Percentiles rank a stretch among this genome's conserved stretches.
These are phyloP conservation scores for Naematelia aurantialba DNA, from an alignment of 768 basidiomycete species.

Conservation along the genomic window DNA sequence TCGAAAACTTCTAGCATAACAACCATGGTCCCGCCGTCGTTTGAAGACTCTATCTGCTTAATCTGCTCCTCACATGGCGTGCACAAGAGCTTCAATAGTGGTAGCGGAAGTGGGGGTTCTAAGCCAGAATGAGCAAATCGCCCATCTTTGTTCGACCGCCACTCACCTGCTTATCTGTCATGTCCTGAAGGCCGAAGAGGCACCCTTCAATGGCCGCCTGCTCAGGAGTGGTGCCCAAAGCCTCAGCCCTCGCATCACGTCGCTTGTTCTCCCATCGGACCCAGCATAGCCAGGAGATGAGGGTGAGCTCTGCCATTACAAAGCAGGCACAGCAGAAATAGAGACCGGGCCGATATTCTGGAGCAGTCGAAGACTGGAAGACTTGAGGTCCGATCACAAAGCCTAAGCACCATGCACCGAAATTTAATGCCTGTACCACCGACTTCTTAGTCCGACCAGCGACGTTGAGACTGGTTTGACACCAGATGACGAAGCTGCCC, in stretches of 20 bases:
- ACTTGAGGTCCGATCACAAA: conserved; percentile 24
- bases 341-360: conserved; percentile 19
- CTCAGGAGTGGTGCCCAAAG: conserved; percentile 11
- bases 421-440: conserved; percentile 11
- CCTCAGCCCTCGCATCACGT: conserved; percentile 8
- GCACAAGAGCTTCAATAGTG: conserved; percentile 7
- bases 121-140: too few species aligned
- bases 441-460: conserved; percentile 21
- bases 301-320: conserved; percentile 2
- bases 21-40: too few species aligned
- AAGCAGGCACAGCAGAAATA: conserved; percentile 18
- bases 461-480: conserved; percentile 13
- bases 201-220: conserved; percentile 14
- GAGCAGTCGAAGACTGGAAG: conserved; percentile 21
- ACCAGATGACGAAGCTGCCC: conserved; percentile 14
- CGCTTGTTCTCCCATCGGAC: conserved; percentile 16
- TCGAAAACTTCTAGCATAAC: too few species aligned
- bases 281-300: conserved; percentile 14
- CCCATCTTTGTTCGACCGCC: too few species aligned
- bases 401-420: conserved; percentile 18
- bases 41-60: too few species aligned
- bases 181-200: conserved; percentile 14
- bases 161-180: conserved; percentile 22
- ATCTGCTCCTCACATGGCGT: too few species aligned
- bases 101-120: conserved; percentile 24